phyloP scores from a whole-genome alignment of 2,329 filamentous ascomycete species.

The Alternaria sp. region DNA sequence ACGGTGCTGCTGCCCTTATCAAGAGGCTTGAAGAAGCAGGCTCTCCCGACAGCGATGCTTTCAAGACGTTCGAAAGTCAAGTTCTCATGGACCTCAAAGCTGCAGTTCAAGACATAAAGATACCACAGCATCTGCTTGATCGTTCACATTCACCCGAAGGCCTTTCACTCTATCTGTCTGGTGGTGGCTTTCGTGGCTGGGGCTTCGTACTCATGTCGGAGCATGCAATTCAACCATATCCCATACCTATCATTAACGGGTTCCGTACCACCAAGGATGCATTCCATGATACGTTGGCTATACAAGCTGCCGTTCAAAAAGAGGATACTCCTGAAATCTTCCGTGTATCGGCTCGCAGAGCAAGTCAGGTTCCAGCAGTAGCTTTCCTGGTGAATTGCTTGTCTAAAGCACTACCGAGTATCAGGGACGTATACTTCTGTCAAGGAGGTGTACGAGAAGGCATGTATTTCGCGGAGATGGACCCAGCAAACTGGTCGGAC shows the following conservation, averaged over 20 bases:
- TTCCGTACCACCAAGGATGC: constrained; percentile 71
- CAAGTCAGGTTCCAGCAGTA: constrained; percentile 84
- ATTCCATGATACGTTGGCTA: constrained; percentile 66
- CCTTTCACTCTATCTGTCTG: constrained; percentile 79
- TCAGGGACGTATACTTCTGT: constrained; percentile 80
- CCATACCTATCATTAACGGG: constrained; percentile 82
- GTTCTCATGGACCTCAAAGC: constrained; percentile 67
- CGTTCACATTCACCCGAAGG: constrained; percentile 33
- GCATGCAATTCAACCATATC: constrained; percentile 78
- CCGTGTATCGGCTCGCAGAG: constrained; percentile 81
- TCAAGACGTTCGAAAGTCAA: constrained; percentile 59
- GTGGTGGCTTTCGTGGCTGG: constrained; percentile 90
- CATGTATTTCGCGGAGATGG: constrained; percentile 76
- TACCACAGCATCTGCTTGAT: constrained; percentile 63
- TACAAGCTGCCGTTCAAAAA: constrained; percentile 54
- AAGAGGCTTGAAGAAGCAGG: constrained; percentile 57
- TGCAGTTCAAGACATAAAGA: constrained; percentile 66
- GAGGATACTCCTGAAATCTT: constrained; percentile 60
- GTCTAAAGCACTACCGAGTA: constrained; percentile 71
- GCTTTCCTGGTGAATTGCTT: constrained; percentile 81
- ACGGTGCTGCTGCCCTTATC: constrained; percentile 73
- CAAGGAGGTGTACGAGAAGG: constrained; percentile 89
- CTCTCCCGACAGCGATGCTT: constrained; percentile 53
- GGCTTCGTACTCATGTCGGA: constrained; percentile 87
- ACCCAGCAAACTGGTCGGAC: constrained; percentile 65